Evolutionary conservation across 2,329 filamentous ascomycete genomes (phyloP).

Genomic region (Ophiostoma ulmi): DNA sequence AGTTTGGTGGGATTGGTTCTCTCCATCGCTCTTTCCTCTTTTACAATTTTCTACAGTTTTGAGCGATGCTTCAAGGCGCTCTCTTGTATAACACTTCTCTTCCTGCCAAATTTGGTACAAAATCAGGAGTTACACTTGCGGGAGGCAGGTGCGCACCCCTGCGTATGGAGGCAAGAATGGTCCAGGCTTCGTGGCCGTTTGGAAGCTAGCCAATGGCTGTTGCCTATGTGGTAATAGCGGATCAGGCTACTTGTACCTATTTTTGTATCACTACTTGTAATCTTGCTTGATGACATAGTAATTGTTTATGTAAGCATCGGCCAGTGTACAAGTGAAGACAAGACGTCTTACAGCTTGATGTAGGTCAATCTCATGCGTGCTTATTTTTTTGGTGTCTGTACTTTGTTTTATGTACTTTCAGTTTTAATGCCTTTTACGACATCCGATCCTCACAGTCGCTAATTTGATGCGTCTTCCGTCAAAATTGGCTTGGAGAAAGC

Average conservation of each 20-base stretch:
- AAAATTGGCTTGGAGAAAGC: neutral
- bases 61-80: neutral
- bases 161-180: conserved; percentile 7
- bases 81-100: neutral
- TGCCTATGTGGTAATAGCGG: neutral
- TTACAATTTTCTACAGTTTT: neutral
- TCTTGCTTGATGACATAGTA: neutral
- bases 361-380: neutral
- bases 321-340: neutral
- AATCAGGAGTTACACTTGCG: conserved; percentile 3
- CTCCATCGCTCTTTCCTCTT: neutral
- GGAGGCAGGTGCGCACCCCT: conserved; percentile 1
- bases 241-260: neutral
- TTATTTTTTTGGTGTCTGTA: too few species aligned
- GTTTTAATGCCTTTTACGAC: too few species aligned
- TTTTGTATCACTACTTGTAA: neutral
- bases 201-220: neutral
- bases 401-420: too few species aligned
- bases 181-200: conserved; percentile 15
- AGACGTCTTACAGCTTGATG: neutral
- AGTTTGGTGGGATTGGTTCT: neutral
- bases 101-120: conserved; percentile 3
- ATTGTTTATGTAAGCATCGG: neutral
- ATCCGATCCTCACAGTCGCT: neutral
- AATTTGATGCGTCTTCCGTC: neutral